Evolutionary conservation across 352 stramenopile species (phyloP).

Genomic region (Globisporangium rhizosaccharum): DNA sequence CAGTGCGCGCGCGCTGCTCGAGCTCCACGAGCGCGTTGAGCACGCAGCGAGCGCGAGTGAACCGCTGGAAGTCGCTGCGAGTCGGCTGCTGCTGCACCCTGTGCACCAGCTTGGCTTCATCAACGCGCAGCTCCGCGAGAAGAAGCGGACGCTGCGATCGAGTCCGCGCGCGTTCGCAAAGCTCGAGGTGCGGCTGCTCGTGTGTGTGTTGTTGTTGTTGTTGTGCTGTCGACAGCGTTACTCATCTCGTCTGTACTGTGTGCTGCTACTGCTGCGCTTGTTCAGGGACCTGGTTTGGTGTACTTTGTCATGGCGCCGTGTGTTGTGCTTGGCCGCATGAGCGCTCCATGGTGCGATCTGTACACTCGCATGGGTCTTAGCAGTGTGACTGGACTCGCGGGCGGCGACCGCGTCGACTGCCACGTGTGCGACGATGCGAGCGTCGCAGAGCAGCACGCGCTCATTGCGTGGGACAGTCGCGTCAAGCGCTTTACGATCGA

Average conservation of each 20-base stretch:
- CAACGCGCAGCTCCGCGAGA: conserved; percentile 28
- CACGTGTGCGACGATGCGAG: conserved; percentile 57
- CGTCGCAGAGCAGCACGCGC: conserved; percentile 51
- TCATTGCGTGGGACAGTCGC: conserved; percentile 59
- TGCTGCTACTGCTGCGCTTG: not conserved
- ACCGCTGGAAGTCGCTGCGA: conserved; percentile 31
- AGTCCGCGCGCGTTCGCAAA: conserved; percentile 66
- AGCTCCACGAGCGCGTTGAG: conserved; percentile 42
- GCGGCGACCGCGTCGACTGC: conserved; percentile 45
- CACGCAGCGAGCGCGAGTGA: conserved; percentile 18
- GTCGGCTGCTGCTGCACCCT: conserved; percentile 33
- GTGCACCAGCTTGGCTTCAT: conserved; percentile 44
- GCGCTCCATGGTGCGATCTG: conserved; percentile 39
- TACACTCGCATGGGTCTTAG: conserved; percentile 51
- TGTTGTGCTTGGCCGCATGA: conserved; percentile 61
- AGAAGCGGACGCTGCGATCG: conserved; percentile 15
- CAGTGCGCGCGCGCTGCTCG: conserved; percentile 45
- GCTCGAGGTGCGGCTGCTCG: conserved; percentile 37
- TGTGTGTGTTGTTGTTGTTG: not conserved
- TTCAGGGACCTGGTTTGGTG: conserved; percentile 45
- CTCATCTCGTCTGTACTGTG: not conserved
- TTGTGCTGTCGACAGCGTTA: not conserved
- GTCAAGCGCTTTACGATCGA: conserved; percentile 53
- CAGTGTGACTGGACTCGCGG: conserved; percentile 40
- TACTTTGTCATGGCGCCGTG: conserved; percentile 69